Conservation (phyloP, 306 rosid species). For the Malus domestica region ASM211411v1 NC_041794.1:34232001-34232500, state of each 20-base stretch:
- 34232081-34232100: background rate
- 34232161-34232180: background rate
- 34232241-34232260: constrained; percentile 34
- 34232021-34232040: too few relatives aligned
- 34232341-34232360: constrained; percentile 26
- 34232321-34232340: constrained; percentile 19
- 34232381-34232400: background rate
- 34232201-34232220: constrained; percentile 17
- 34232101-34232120: constrained; percentile 22
- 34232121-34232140: constrained; percentile 1
- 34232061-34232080: too few relatives aligned
- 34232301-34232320: constrained; percentile 3
- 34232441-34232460: too few relatives aligned
- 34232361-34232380: background rate
- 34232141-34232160: background rate
- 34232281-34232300: constrained; percentile 14
- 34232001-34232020: background rate
- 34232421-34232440: background rate
- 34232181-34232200: background rate
- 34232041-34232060: background rate
- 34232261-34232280: constrained; percentile 3
- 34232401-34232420: background rate
- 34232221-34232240: constrained; percentile 16
- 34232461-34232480: constrained; percentile 16
- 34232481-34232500: constrained; percentile 64